phyloP scores from a whole-genome alignment of 2,329 filamentous ascomycete genomes.

The Penicillium italicum region DNA sequence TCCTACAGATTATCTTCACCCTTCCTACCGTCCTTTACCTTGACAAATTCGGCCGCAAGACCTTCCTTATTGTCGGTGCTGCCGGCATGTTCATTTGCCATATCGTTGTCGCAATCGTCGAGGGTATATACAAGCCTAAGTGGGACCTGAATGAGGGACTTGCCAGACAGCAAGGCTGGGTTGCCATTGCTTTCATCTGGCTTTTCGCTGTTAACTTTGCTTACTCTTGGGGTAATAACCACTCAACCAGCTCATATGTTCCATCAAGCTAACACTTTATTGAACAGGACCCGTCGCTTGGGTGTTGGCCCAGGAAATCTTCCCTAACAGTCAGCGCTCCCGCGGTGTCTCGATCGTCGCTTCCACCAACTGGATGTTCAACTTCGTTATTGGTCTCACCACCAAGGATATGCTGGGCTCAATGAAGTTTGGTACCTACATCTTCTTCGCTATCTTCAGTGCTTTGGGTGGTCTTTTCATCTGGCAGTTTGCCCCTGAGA shows the following conservation, averaged over 20 bases:
- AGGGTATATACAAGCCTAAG: constrained; percentile 49
- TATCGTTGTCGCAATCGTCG: constrained; percentile 60
- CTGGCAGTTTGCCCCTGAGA: constrained; percentile 46
- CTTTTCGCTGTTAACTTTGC: constrained; percentile 51
- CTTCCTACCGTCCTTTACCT: constrained; percentile 38
- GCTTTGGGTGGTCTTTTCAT: constrained; percentile 35
- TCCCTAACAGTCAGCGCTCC: constrained; percentile 30
- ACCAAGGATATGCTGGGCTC: constrained; percentile 30
- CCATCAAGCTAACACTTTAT: not conserved
- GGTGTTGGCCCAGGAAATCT: constrained; percentile 53
- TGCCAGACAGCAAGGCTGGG: constrained; percentile 64
- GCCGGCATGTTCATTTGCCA: constrained; percentile 69
- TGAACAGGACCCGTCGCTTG: constrained; percentile 30
- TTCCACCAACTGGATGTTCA: constrained; percentile 35
- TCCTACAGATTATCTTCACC: constrained; percentile 36
- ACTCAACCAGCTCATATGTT: not conserved
- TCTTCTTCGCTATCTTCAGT: constrained; percentile 44
- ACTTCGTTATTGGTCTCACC: constrained; percentile 31
- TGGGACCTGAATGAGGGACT: constrained; percentile 46
- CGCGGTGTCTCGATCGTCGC: constrained; percentile 29
- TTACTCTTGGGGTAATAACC: constrained; percentile 34
- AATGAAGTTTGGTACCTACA: constrained; percentile 38
- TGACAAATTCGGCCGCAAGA: constrained; percentile 39
- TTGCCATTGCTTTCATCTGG: constrained; percentile 57
- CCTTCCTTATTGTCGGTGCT: constrained; percentile 47